Evolutionary conservation across 331 rosid genomes (phyloP), one percentile per base, ranked within the genome.

Genomic region (Arachis monticola): DNA sequence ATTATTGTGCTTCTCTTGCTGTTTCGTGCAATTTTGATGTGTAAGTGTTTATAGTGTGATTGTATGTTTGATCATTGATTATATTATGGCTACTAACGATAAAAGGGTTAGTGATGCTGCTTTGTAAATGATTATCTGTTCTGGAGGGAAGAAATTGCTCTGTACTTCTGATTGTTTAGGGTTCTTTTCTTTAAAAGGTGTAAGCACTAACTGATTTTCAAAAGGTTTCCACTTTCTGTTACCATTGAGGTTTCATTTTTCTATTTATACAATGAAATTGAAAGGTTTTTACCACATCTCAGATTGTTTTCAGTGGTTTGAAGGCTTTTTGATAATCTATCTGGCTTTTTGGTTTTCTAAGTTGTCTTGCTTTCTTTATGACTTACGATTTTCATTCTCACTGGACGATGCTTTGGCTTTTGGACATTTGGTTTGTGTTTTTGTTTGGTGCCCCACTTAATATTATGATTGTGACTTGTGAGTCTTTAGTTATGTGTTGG

Each of bases 321-420:
- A 70, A 73, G 63, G 78, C 44, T 35, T 10, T 65, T 46, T 10
- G 45, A 22, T 61, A 47, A 45, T 30, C 44, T 38, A 27, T 38
- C 51, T 69, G 41, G 72, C 27, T 8, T 10, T 8, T 60, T 12
- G 70, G 14, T 52, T 52, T 67, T 67, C 44, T 69, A 64, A 46
- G 59, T 42, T 64, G 66, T 42, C 52, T 50, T 78, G 57, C 73
- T 50, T 72, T 67, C n/a, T 12, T 42, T 72, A 68, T 52, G 65
- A 47, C n/a, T 6, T 48, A 13, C 45, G 41, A 47, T 64, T 75
- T 32, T 57, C 60, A 47, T 64, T 75, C 44, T 57, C 60, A 5
- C 10, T 64, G 68, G 52, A 22, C 38, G 42, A 1, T 59, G 76
- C 69, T 52, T 32, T 11, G 70, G 74, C 27, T 17, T 63, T 70